Base-by-base conservation (phyloP, 495 filamentous ascomycete genomes). In the Xylaria telfairii region DNA sequence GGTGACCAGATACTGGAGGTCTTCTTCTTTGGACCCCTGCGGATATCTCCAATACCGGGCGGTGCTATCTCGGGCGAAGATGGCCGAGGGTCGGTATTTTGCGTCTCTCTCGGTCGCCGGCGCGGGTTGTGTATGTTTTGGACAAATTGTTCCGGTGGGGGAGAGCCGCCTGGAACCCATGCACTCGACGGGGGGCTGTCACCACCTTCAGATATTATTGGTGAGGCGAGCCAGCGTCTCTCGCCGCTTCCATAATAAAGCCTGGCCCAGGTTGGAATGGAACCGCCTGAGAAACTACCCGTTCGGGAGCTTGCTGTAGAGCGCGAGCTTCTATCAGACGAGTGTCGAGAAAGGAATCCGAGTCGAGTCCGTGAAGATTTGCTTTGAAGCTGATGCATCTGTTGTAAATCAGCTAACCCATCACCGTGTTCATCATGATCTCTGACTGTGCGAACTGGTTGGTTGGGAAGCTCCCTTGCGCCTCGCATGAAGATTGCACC, bases 1-100 rank as follows among this genome's bases (percentile, higher is more conserved):
- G 93, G 93, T 8, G 92, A 93, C 90, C 90, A 94, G 77, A 86
- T 85, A 80, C 81, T 88, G 62, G 84, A 86, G 39, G 86, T 82
- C 75, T 85, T 86, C 69, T 83, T 77, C 70, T 74, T 82, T 3
- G 73, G 57, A 72, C 69, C 34, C 76, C 72, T 60, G 69, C 77
- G 61, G 74, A 76, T 69, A 3, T 70, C 30, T 44, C 71, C 74
- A 21, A 77, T 74, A 10, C 73, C 73, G 17, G 71, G 72, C 0
- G 75, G 72, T 13, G 68, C 47, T 41, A 82, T 83, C 26, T 81
- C 80, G 74, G 82, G 78, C 2, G 76, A 77, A 12, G 49, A 73
- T 28, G 71, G 65, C 26, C 72, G 78, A 72, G 76, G 47, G 26
- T 41, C 3, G 4, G 49, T 13, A n/a, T 72, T 71, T 19, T 73